Evolutionary conservation across 306 rosid species (phyloP).

Genomic region (Geum urbanum): DNA sequence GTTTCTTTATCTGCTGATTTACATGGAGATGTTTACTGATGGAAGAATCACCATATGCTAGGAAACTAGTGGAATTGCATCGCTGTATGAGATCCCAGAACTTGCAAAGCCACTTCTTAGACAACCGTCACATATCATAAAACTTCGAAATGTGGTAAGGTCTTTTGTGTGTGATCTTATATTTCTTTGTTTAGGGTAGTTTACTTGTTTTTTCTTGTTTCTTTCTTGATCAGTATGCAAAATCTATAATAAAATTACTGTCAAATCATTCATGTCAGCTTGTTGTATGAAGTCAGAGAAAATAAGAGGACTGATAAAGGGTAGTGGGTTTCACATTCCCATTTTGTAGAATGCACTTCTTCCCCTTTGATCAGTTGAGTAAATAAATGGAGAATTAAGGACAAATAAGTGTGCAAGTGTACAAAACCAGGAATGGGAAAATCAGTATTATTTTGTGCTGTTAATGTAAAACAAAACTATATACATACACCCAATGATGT

Average conservation of each 20-base stretch:
- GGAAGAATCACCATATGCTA: conserved; percentile 26
- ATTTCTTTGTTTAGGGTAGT: not conserved
- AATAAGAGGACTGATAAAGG: not conserved
- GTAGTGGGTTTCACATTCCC: not conserved
- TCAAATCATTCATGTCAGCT: not conserved
- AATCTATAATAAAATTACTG: not conserved
- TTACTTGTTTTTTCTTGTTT: not conserved
- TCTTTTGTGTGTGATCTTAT: conserved; percentile 2
- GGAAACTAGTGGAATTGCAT: conserved; percentile 47
- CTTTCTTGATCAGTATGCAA: not conserved
- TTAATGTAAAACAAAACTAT: no score
- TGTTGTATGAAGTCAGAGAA: not conserved
- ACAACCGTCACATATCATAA: conserved; percentile 63
- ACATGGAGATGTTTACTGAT: conserved; percentile 19
- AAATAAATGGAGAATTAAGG: not conserved
- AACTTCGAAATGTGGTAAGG: conserved; percentile 81
- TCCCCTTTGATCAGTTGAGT: not conserved
- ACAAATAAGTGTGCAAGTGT: not conserved
- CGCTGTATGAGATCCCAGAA: conserved; percentile 66
- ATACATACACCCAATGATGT: not conserved
- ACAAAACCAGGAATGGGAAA: not conserved
- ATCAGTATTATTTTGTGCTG: not conserved
- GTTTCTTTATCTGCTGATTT: conserved; percentile 1
- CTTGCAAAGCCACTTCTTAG: conserved; percentile 72
- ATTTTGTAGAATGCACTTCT: not conserved